Evolutionary conservation across 2,329 filamentous ascomycete species (phyloP).

Genomic region (Aphanoascus verrucosus): DNA sequence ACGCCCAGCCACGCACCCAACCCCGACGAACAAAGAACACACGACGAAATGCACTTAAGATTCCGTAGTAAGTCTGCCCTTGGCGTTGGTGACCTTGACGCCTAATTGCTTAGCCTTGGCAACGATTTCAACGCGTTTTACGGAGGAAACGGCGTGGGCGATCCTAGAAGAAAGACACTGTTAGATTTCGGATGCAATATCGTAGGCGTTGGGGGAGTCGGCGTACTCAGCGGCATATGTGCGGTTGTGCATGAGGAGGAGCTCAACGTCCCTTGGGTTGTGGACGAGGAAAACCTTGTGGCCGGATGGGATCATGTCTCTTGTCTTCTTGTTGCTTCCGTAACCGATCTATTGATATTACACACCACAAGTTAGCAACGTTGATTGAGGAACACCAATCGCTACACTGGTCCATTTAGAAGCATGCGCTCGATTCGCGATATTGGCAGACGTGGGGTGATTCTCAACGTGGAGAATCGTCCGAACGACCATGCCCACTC

Average conservation of each 20-base stretch:
- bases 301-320: slow-evolving; percentile 96
- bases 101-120: slow-evolving; percentile 93
- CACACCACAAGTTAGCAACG: background rate
- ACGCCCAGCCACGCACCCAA: slow-evolving; percentile 10
- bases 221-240: slow-evolving; percentile 97
- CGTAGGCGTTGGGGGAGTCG: background rate
- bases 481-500: slow-evolving; percentile 4
- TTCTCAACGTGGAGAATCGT: background rate
- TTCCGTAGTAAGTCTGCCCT: slow-evolving; percentile 98
- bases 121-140: slow-evolving; percentile 98
- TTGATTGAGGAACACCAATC: background rate
- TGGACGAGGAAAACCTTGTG: slow-evolving; percentile 99
- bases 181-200: slow-evolving; percentile 29
- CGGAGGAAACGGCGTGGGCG: slow-evolving; percentile 91
- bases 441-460: background rate
- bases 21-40: slow-evolving; percentile 12
- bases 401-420: background rate
- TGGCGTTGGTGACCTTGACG: slow-evolving; percentile 99
- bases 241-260: slow-evolving; percentile 99
- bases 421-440: background rate
- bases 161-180: slow-evolving; percentile 51
- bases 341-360: slow-evolving; percentile 69
- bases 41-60: slow-evolving; percentile 21
- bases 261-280: slow-evolving; percentile 91
- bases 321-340: slow-evolving; percentile 98